These are phyloP conservation scores for Rubroboletus pulcherrimus DNA, from an alignment of 768 basidiomycete species.

Conservation along the genomic window DNA sequence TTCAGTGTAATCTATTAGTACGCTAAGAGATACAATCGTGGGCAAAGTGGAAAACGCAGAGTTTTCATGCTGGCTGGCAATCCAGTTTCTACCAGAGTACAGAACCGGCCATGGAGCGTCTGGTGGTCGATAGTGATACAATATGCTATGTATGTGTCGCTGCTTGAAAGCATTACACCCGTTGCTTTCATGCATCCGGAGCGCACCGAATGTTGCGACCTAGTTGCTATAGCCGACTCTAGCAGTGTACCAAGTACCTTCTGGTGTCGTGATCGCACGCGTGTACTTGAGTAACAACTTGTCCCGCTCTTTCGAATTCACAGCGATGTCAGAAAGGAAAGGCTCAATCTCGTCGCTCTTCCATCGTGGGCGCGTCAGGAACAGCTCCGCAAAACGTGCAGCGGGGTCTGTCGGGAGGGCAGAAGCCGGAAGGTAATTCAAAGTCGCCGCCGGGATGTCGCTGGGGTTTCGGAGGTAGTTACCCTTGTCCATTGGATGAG, in stretches of 20 bases:
- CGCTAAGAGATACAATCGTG: background rate
- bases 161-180: background rate
- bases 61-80: background rate
- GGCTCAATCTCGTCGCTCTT: constrained; percentile 74
- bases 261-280: constrained; percentile 64
- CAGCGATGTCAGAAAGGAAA: constrained; percentile 77
- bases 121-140: background rate
- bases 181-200: background rate
- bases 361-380: constrained; percentile 77
- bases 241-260: constrained; percentile 73
- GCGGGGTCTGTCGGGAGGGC: constrained; percentile 73
- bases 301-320: constrained; percentile 85
- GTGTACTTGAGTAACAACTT: constrained; percentile 85
- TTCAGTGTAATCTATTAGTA: background rate
- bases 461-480: constrained; percentile 56
- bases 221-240: constrained; percentile 57
- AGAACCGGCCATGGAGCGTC: background rate
- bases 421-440: constrained; percentile 76
- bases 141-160: background rate
- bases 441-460: constrained; percentile 32
- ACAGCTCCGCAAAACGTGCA: constrained; percentile 83
- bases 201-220: background rate
- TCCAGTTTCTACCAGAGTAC: background rate
- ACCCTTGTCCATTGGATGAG: constrained; percentile 51
- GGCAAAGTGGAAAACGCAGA: background rate